A percentile compares a stretch with the other conserved stretches of the same genome.
Conservation (phyloP, 768 basidiomycete genomes). For the Pleurotus cornucopiae region DNA sequence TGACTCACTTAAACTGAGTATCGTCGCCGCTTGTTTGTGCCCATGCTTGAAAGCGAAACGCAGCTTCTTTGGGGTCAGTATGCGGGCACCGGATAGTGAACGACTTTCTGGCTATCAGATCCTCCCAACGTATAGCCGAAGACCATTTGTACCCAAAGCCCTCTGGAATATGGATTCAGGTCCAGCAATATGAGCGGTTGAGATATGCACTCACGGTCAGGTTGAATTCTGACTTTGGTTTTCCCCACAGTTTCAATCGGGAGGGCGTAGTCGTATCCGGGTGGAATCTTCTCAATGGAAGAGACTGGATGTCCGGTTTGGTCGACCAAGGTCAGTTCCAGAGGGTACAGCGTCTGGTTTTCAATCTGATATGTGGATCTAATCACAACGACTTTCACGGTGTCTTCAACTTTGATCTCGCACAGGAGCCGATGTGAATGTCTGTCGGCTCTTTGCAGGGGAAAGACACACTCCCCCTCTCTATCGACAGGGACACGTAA, state of each 20-base stretch:
- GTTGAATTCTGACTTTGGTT: slow-evolving; percentile 80
- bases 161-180: slow-evolving; percentile 42
- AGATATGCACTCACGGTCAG: slow-evolving; percentile 68
- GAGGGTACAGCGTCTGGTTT: slow-evolving; percentile 86
- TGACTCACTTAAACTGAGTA: slow-evolving; percentile 45
- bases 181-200: not conserved
- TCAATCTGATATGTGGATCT: slow-evolving; percentile 90
- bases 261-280: slow-evolving; percentile 83
- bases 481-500: slow-evolving; percentile 87
- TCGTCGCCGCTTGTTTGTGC: slow-evolving; percentile 67
- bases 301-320: slow-evolving; percentile 77
- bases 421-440: slow-evolving; percentile 80
- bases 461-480: slow-evolving; percentile 88
- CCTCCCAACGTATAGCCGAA: slow-evolving; percentile 82
- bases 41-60: slow-evolving; percentile 94
- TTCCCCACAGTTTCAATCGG: slow-evolving; percentile 88
- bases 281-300: slow-evolving; percentile 81
- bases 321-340: slow-evolving; percentile 90
- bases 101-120: slow-evolving; percentile 62
- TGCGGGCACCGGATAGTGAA: slow-evolving; percentile 87
- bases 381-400: slow-evolving; percentile 91
- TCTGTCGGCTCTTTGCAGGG: slow-evolving; percentile 70
- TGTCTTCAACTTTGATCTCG: slow-evolving; percentile 85
- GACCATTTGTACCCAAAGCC: slow-evolving; percentile 98
- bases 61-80: slow-evolving; percentile 72